Percentiles rank a stretch among this genome's conserved stretches.
Evolutionary conservation across 208 protist species (phyloP).

Genomic region (Strigomonas culicis): DNA sequence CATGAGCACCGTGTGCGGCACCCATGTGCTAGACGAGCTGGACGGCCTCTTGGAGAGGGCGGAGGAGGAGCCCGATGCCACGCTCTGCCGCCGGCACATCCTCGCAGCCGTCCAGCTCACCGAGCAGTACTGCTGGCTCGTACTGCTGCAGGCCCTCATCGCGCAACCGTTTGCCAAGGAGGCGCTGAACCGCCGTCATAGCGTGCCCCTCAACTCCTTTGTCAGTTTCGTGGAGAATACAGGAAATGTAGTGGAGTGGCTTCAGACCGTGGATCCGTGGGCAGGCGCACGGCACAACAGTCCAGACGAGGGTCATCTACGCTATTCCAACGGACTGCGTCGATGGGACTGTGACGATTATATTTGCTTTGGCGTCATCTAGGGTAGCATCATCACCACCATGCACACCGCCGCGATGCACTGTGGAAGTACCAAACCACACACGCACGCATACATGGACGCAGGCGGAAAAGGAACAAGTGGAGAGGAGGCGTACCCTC

Average conservation of each 20-base stretch:
- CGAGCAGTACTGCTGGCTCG: conserved; percentile 59
- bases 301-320: conserved; percentile 58
- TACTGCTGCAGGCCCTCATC: conserved; percentile 63
- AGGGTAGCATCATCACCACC: neutral
- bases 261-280: conserved; percentile 77
- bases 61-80: conserved; percentile 14
- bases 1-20: neutral
- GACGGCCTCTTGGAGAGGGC: conserved; percentile 19
- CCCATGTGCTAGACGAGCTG: conserved; percentile 15
- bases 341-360: conserved; percentile 78
- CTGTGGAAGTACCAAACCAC: too few species aligned
- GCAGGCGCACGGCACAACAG: conserved; percentile 11
- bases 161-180: conserved; percentile 16
- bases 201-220: conserved; percentile 29
- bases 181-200: neutral
- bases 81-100: conserved; percentile 19
- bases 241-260: conserved; percentile 26
- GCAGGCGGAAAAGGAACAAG: too few species aligned
- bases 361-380: conserved; percentile 60
- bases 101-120: conserved; percentile 20
- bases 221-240: conserved; percentile 29
- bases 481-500: too few species aligned
- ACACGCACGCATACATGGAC: too few species aligned
- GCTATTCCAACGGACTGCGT: conserved; percentile 77
- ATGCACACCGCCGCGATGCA: too few species aligned